These are phyloP conservation scores for Arachis monticola DNA, from an alignment of 331 rosid genomes.

Conservation along the genomic window DNA sequence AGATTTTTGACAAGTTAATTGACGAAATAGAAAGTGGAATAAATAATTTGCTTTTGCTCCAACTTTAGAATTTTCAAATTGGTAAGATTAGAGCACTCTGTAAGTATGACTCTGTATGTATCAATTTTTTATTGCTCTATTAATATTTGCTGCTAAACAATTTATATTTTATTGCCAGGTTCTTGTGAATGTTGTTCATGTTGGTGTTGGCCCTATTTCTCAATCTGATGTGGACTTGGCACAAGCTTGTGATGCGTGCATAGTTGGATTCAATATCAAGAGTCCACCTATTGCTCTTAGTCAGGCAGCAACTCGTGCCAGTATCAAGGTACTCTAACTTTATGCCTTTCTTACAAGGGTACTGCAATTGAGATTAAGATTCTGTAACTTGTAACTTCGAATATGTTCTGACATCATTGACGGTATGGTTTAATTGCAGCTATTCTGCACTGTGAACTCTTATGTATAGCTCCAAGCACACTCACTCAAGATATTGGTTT, in stretches of 20 bases:
- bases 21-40: neutral
- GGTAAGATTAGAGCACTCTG: neutral
- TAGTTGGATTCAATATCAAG: slow-evolving; percentile 86
- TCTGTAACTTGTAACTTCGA: neutral
- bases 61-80: neutral
- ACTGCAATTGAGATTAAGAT: neutral
- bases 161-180: slow-evolving; percentile 58
- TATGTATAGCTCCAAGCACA: no score
- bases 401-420: neutral
- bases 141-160: slow-evolving; percentile 33
- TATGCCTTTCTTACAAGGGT: slow-evolving; percentile 5
- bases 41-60: neutral
- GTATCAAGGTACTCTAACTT: slow-evolving; percentile 71
- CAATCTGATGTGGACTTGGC: slow-evolving; percentile 93
- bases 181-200: slow-evolving; percentile 78
- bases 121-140: no score
- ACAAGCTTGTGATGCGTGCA: slow-evolving; percentile 92
- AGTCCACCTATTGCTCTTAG: slow-evolving; percentile 67
- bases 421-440: slow-evolving; percentile 49
- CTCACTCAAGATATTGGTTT: no score
- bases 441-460: slow-evolving; percentile 79
- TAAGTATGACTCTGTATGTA: neutral
- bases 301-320: slow-evolving; percentile 71
- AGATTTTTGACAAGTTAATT: slow-evolving; percentile 18
- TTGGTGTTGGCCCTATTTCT: slow-evolving; percentile 87